These are phyloP conservation scores for Aureococcus anophagefferens DNA, from an alignment of 108 stramenopile species.

Conservation along the genomic window DNA sequence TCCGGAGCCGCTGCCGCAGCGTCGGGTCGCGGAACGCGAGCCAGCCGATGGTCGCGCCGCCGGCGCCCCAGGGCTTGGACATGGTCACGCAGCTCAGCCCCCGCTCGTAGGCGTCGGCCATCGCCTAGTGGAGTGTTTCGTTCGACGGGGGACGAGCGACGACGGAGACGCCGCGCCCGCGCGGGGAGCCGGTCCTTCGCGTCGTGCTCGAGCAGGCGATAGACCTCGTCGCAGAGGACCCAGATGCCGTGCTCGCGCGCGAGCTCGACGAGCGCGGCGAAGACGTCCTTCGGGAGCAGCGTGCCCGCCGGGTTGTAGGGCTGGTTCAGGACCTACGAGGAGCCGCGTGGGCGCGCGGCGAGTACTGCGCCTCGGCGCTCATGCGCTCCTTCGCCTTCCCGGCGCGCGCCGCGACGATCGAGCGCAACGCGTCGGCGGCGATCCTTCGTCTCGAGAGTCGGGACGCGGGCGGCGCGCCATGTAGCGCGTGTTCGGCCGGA, in stretches of 20 bases:
- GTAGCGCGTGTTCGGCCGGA: conserved; percentile 44
- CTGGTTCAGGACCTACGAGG: conserved; percentile 62
- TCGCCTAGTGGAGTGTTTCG: too few species aligned
- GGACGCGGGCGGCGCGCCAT: too few species aligned
- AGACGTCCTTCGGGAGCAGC: conserved; percentile 38
- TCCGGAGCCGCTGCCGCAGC: conserved; percentile 43
- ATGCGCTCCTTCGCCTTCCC: too few species aligned
- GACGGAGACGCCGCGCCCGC: too few species aligned
- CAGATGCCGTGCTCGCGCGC: conserved; percentile 37
- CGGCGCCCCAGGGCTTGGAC: conserved; percentile 68
- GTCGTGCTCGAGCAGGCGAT: conserved; percentile 61
- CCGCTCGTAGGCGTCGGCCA: conserved; percentile 51
- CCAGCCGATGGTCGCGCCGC: conserved; percentile 67
- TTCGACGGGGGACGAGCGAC: too few species aligned
- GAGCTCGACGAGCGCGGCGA: conserved; percentile 43
- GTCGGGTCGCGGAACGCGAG: conserved; percentile 40
- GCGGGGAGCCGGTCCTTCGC: conserved; percentile 36
- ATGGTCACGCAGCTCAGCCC: conserved; percentile 56
- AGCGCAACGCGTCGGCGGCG: too few species aligned
- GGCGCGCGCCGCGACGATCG: too few species aligned
- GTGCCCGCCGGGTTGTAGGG: conserved; percentile 69
- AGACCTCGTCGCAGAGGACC: conserved; percentile 62
- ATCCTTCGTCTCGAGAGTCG: too few species aligned
- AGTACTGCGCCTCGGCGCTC: too few species aligned
- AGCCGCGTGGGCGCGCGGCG: too few species aligned